Conservation (phyloP, 169 alveolate species). For the Hepatocystis sp. region DNA sequence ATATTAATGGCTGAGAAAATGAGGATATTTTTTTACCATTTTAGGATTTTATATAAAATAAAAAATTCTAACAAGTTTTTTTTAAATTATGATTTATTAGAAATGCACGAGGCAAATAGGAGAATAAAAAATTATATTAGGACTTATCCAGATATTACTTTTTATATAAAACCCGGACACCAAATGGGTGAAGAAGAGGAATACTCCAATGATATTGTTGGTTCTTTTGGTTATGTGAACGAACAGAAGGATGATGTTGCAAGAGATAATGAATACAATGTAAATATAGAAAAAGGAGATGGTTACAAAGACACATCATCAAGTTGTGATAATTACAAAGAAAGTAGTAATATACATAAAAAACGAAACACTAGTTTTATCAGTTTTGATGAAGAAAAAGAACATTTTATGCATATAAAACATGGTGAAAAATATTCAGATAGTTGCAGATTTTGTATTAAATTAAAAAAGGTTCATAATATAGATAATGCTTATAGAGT, state of each 20-base stretch:
- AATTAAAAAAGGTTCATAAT: constrained; percentile 47
- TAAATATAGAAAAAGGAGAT: no score
- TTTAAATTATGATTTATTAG: constrained; percentile 68
- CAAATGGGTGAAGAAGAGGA: constrained; percentile 24
- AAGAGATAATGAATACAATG: neutral
- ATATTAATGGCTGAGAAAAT: constrained; percentile 62
- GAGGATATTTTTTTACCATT: constrained; percentile 63
- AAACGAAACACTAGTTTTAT: constrained; percentile 3
- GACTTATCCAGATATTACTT: constrained; percentile 71
- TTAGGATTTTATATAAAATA: constrained; percentile 61
- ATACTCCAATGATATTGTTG: neutral
- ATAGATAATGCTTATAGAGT: constrained; percentile 29
- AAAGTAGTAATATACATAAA: no score
- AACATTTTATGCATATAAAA: constrained; percentile 67
- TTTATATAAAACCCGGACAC: constrained; percentile 62
- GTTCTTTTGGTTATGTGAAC: neutral
- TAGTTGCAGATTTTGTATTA: constrained; percentile 59
- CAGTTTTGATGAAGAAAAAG: constrained; percentile 69
- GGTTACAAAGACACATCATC: no score
- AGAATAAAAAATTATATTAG: constrained; percentile 65
- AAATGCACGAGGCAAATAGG: constrained; percentile 62
- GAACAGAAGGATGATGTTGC: neutral
- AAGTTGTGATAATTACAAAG: neutral
- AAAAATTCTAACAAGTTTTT: constrained; percentile 23
- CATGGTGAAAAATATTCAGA: constrained; percentile 20